phyloP scores from a whole-genome alignment of 805 yeast genomes.

The Ascoidea rubescens region DNA sequence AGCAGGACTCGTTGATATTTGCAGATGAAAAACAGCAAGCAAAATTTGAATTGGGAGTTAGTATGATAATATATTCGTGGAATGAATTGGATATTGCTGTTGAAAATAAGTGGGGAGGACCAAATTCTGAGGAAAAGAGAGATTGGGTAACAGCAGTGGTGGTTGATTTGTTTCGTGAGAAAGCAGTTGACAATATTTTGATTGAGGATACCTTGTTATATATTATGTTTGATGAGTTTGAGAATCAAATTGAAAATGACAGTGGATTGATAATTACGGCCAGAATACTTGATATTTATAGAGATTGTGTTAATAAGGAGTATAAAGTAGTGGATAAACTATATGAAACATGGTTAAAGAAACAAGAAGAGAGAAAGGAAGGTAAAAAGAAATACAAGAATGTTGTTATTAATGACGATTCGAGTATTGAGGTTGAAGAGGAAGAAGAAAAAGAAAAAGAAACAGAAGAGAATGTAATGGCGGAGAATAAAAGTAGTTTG shows the following conservation, averaged over 20 bases:
- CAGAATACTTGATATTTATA: conserved; percentile 49
- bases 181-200: conserved; percentile 58
- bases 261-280: conserved; percentile 67
- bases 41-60: conserved; percentile 82
- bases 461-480: conserved; percentile 11
- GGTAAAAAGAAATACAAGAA: conserved; percentile 54
- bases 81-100: conserved; percentile 82
- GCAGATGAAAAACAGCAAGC: conserved; percentile 58
- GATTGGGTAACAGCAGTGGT: conserved; percentile 88
- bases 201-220: conserved; percentile 76
- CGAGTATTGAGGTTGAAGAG: conserved; percentile 32
- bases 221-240: conserved; percentile 94
- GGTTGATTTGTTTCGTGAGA: conserved; percentile 57
- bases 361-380: conserved; percentile 18
- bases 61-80: conserved; percentile 88
- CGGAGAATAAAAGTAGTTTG: conserved; percentile 21
- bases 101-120: conserved; percentile 91
- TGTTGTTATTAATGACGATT: conserved; percentile 38
- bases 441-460: conserved; percentile 24
- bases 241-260: conserved; percentile 77
- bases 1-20: conserved; percentile 25
- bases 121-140: conserved; percentile 78
- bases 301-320: conserved; percentile 40
- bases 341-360: conserved; percentile 45
- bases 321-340: conserved; percentile 43